Percentiles rank a stretch among this genome's conserved stretches.
These are phyloP conservation scores for Tetracentron sinense DNA, from an alignment of 164 flowering plant species.

Conservation along the genomic window DNA sequence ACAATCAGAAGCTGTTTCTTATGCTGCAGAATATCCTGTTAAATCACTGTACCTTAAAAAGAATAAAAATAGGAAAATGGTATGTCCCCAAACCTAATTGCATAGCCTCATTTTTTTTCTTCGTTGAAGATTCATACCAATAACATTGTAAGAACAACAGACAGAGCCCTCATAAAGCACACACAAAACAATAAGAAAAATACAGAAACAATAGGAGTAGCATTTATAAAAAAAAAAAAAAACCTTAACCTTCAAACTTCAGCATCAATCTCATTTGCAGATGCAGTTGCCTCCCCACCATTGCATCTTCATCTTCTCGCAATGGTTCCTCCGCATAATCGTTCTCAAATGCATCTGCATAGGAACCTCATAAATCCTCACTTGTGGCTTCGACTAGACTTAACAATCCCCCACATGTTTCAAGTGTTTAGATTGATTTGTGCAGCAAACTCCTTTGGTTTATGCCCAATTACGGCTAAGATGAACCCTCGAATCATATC, in stretches of 20 bases:
- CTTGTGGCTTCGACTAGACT: conserved; percentile 84
- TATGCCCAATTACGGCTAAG: conserved; percentile 75
- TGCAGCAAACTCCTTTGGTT: conserved; percentile 80
- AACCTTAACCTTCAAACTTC: conserved; percentile 43
- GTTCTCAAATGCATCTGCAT: conserved; percentile 95
- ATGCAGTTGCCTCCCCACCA: conserved; percentile 36
- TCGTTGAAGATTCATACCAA: too few species aligned
- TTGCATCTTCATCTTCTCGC: conserved; percentile 92
- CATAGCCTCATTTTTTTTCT: too few species aligned
- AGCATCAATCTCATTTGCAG: conserved; percentile 31
- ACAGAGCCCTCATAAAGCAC: too few species aligned
- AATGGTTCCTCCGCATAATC: conserved; percentile 96
- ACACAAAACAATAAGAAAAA: too few species aligned
- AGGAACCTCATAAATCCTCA: conserved; percentile 93
- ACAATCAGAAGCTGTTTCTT: too few species aligned
- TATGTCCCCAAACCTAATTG: too few species aligned
- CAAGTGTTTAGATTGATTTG: conserved; percentile 83
- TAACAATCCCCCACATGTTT: conserved; percentile 97
- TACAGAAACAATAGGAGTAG: too few species aligned
- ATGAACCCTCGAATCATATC: conserved; percentile 93
- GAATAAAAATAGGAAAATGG: too few species aligned
- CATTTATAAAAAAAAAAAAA: too few species aligned
- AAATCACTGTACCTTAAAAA: too few species aligned
- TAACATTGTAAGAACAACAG: too few species aligned
- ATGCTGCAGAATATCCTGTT: too few species aligned